Conservation (phyloP, 208 protist genomes). For the Trypanosoma boissoni region DNA sequence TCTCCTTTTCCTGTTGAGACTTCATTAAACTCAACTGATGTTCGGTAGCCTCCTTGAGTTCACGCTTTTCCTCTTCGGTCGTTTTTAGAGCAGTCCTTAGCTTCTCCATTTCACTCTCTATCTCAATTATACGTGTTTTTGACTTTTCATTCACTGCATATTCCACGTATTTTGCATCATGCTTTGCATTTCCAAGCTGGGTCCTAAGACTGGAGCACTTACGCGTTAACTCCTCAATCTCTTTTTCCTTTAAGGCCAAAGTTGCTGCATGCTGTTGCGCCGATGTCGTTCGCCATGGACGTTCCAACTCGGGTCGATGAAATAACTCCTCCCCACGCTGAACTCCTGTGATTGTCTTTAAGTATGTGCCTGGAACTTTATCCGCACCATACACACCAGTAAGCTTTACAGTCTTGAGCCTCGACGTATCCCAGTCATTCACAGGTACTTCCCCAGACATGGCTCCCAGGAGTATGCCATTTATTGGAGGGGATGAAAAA, state of each 20-base stretch:
- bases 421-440: slow-evolving; percentile 19
- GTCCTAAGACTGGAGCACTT: slow-evolving; percentile 74
- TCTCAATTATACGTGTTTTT: slow-evolving; percentile 41
- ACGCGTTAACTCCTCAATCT: slow-evolving; percentile 86
- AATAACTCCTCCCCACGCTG: slow-evolving; percentile 84
- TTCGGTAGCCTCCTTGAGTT: slow-evolving; percentile 45
- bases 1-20: slow-evolving; percentile 69
- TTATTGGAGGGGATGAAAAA: neutral
- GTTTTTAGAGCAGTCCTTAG: slow-evolving; percentile 41
- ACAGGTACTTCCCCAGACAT: slow-evolving; percentile 19
- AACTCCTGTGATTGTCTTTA: slow-evolving; percentile 71
- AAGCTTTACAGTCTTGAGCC: neutral
- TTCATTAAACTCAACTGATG: slow-evolving; percentile 71
- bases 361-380: slow-evolving; percentile 61
- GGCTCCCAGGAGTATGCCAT: neutral
- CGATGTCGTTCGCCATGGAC: slow-evolving; percentile 69
- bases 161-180: slow-evolving; percentile 68
- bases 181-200: slow-evolving; percentile 73
- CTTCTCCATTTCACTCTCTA: slow-evolving; percentile 35
- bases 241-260: slow-evolving; percentile 81
- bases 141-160: slow-evolving; percentile 53
- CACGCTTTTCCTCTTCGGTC: slow-evolving; percentile 30
- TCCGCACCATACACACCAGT: slow-evolving; percentile 71
- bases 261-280: slow-evolving; percentile 43
- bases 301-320: slow-evolving; percentile 78